Percentiles rank a stretch among this genome's conserved stretches.
Conservation (phyloP, 2,329 filamentous ascomycete species). For the Fusarium sp. region DNA sequence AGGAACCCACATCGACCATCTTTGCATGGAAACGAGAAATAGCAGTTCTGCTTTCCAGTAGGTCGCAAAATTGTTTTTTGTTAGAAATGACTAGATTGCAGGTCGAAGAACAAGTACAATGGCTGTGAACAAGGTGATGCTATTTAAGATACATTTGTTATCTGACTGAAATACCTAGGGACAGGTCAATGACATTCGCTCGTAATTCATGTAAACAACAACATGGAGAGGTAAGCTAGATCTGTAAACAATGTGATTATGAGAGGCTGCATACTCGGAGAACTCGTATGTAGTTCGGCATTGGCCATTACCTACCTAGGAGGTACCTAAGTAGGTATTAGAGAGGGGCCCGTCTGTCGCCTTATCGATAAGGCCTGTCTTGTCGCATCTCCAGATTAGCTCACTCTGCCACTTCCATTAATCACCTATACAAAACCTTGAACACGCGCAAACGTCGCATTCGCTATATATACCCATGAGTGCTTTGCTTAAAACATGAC, state of each 20-base stretch:
- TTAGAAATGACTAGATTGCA: constrained; percentile 36
- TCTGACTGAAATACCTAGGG: background rate
- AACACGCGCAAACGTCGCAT: background rate
- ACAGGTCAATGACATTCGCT: background rate
- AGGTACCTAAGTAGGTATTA: background rate
- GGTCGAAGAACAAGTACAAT: constrained; percentile 27
- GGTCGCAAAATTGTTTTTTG: constrained; percentile 34
- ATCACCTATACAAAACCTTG: background rate
- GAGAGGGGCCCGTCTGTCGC: background rate
- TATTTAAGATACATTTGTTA: constrained; percentile 2
- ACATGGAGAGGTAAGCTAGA: background rate
- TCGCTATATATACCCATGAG: background rate
- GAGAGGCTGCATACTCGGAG: background rate
- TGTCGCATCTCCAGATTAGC: constrained; percentile 12
- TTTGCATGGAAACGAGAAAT: constrained; percentile 30
- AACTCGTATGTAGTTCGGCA: constrained; percentile 1
- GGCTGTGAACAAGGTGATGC: constrained; percentile 25
- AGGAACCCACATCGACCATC: constrained; percentile 29
- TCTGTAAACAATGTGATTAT: background rate
- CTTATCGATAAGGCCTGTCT: constrained; percentile 38
- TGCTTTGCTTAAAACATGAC: constrained; percentile 17
- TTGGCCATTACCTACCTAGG: background rate
- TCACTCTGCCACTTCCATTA: background rate
- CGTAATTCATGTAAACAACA: constrained; percentile 23
- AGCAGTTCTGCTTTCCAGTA: constrained; percentile 38